Evolutionary conservation across 352 stramenopile species (phyloP), one percentile per base, ranked within the genome.

Genomic region (Pythium chondricola): DNA sequence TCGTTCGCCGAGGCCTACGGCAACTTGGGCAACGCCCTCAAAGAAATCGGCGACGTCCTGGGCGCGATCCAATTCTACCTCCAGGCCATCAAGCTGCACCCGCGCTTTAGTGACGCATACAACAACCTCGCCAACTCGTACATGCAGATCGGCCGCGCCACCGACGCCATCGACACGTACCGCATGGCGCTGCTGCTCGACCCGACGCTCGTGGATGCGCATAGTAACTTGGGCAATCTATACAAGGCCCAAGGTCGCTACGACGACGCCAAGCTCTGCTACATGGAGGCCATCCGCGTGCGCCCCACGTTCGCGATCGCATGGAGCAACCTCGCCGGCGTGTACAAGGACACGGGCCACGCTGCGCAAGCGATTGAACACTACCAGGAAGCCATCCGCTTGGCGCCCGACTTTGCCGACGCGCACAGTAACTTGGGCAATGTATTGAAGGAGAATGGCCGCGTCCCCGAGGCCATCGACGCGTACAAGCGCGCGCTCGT

Each of bases 11-110:
- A 98, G 47, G 93, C 91, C 2, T 97, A 97, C 43, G 83, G 76
- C 32, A 97, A 98, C 51, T 67, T 98, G 22, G 93, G 89, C 44
- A 98, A 97, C 57, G 88, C 89, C 30, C 74, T 98, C n/a, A 96
- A 96, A 48, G 92, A 98, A 66, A 71, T 97, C 11, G 93, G 93
- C 13, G 85, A 98, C 56, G 38, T 96, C 13, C 30, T 80, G 17
- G 85, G 83, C 25, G 90, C 93, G 2, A 71, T 97, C 11, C 81
- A 97, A 52, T 97, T 97, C 56, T 98, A 97, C 58, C 58, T 93
- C 26, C 76, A 94, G 53, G 92, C 93, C 3, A 97, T 98, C 49
- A 95, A 94, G 49, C 66, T 97, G 8, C 91, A 96, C 40, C 91
- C 91, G 30, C 74, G 84, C 40, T 96, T 96, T 51, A 74, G 70